phyloP scores from a whole-genome alignment of 2,329 filamentous ascomycete species.

The Talaromyces pinophilus region DNA sequence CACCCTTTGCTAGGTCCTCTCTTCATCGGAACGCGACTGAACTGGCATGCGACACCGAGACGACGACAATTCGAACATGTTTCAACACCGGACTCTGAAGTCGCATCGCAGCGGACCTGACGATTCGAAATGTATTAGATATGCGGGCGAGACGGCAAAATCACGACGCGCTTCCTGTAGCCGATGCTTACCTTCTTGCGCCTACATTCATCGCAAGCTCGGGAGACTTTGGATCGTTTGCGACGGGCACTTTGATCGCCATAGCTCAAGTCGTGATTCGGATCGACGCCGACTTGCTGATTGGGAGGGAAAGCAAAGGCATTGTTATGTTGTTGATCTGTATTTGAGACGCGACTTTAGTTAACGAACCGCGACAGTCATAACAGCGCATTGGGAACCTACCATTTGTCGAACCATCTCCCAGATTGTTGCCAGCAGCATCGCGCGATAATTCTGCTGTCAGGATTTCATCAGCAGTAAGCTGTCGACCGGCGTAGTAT shows the following conservation, averaged over 20 bases:
- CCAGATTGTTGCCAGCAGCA: constrained; percentile 48
- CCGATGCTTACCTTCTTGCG: constrained; percentile 66
- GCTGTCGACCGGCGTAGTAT: constrained; percentile 48
- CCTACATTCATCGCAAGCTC: constrained; percentile 85
- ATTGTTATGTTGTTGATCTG: constrained; percentile 45
- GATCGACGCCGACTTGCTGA: constrained; percentile 48
- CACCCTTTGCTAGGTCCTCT: constrained; percentile 86
- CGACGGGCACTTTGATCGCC: constrained; percentile 66
- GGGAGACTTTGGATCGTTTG: constrained; percentile 82
- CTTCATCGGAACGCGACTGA: constrained; percentile 85
- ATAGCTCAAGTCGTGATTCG: constrained; percentile 52
- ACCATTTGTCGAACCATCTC: constrained; percentile 41
- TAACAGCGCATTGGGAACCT: constrained; percentile 40
- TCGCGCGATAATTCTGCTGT: constrained; percentile 51
- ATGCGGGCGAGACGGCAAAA: background rate
- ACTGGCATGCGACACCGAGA: constrained; percentile 74
- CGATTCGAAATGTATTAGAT: background rate
- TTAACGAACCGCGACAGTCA: constrained; percentile 40
- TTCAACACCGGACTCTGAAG: constrained; percentile 69
- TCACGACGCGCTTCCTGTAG: constrained; percentile 25
- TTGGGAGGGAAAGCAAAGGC: constrained; percentile 47
- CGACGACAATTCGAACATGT: constrained; percentile 81
- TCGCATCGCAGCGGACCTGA: constrained; percentile 79
- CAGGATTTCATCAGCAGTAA: constrained; percentile 51
- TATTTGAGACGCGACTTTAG: constrained; percentile 40